These are phyloP conservation scores for Akanthomyces lecanii DNA, from an alignment of 2,329 filamentous ascomycete genomes.

Conservation along the genomic window DNA sequence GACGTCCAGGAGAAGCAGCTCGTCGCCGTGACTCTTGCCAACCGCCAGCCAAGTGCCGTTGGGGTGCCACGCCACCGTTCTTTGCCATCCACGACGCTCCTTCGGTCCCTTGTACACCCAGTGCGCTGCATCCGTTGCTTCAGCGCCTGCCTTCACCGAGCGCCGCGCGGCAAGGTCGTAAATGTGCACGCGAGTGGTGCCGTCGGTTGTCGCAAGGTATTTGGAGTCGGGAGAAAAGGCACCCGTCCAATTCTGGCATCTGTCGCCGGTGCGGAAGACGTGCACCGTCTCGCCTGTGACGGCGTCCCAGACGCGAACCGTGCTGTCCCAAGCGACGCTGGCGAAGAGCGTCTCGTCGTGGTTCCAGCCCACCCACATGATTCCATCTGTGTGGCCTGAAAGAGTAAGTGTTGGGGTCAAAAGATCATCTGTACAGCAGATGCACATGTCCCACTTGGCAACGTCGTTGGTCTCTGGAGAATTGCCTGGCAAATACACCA, in stretches of 20 bases:
- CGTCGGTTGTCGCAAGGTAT: constrained; percentile 8
- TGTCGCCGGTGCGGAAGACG: constrained; percentile 1
- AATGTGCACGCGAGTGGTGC: background rate
- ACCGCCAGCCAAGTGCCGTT: constrained; percentile 13
- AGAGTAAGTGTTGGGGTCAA: background rate
- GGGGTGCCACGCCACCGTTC: constrained; percentile 17
- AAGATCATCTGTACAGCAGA: background rate
- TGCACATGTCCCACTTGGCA: constrained; percentile 2
- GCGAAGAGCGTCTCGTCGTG: constrained; percentile 14
- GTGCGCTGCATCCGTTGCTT: background rate
- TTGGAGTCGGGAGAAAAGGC: constrained; percentile 10
- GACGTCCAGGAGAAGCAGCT: constrained; percentile 9
- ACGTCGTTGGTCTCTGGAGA: background rate
- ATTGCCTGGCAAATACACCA: background rate
- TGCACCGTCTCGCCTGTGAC: background rate
- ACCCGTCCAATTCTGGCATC: constrained; percentile 16
- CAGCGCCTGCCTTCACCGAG: background rate
- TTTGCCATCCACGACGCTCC: background rate
- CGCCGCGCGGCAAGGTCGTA: background rate
- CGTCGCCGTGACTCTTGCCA: background rate
- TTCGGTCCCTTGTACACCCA: background rate
- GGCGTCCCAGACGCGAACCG: constrained; percentile 15
- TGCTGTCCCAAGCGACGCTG: constrained; percentile 10
- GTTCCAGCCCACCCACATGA: constrained; percentile 15
- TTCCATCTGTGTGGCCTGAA: constrained; percentile 9